Base-by-base conservation (phyloP, 306 rosid species). In the Mucuna pruriens region DNA sequence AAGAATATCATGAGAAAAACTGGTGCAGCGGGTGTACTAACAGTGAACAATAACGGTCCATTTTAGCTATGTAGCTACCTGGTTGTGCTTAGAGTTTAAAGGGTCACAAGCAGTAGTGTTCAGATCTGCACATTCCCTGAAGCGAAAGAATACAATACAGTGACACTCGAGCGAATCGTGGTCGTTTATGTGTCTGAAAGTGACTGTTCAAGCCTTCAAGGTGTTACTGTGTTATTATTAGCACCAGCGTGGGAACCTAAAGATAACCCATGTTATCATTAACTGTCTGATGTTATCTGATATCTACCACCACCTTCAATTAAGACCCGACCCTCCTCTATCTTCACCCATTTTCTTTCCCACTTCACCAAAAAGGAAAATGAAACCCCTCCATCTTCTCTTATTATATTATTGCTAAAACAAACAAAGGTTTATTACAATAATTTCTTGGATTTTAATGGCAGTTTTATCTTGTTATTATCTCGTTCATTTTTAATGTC, bases 91-190 rank as follows among this genome's bases (percentile, higher is more conserved):
- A 10, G 5, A 65, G 75, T 55, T 38, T 29, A 55, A 6, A 34
- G 51, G 38, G 23, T 17, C 7, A 45, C 15, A 61, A 61, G 22
- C 40, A 13, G 67, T 29, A 6, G 15, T n/a, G 26, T 20, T 52
- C 36, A 38, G 64, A 19, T 40, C 85, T 81, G 80, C 69, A 74
- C 72, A 75, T 79, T 78, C 86, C 74, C 77, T 51, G 71, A 13
- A 40, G 70, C n/a, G 40, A 40, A 82, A 60, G 64, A 57, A 1
- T 3, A 45, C 5, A 52, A n/a, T 17, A 20, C 34, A 9, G 70
- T 46, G 67, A 73, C 81, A 66, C 62, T 73, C 66, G 49, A 72
- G 23, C 63, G 54, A 85, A 78, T 82, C 79, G 75, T 15, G 49
- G 40, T 79, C 39, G 49, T 65, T 19, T 8, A 55, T 36, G 75